Percentiles rank a stretch among this genome's conserved stretches.
phyloP scores from a whole-genome alignment of 169 alveolate species.

The Cardiosporidium cionae region DNA sequence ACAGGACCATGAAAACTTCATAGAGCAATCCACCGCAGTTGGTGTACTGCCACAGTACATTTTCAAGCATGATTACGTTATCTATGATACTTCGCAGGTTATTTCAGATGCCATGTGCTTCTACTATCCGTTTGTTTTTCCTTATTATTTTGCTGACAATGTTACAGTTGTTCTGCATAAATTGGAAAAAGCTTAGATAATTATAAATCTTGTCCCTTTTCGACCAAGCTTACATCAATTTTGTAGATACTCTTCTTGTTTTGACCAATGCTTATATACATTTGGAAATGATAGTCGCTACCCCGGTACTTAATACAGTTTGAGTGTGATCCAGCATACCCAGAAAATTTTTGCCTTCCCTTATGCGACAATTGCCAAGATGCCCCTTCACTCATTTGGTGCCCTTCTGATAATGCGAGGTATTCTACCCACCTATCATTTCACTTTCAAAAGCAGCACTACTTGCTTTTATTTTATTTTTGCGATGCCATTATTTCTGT shows the following conservation, averaged over 20 bases:
- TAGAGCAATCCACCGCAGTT: conserved; percentile 39
- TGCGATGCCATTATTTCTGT: no score
- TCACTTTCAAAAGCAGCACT: no score
- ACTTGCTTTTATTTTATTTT: no score
- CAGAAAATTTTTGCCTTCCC: conserved; percentile 74
- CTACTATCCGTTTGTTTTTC: background rate
- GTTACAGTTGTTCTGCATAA: background rate
- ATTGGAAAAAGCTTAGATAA: no score
- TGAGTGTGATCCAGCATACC: conserved; percentile 71
- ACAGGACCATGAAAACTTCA: background rate
- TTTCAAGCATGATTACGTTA: conserved; percentile 68
- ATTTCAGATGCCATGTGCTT: conserved; percentile 3
- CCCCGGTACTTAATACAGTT: conserved; percentile 71
- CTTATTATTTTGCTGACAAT: background rate
- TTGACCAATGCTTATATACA: no score
- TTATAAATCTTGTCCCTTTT: no score
- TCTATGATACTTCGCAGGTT: conserved; percentile 76
- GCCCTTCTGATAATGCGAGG: conserved; percentile 76
- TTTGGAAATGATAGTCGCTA: conserved; percentile 26
- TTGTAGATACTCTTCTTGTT: no score
- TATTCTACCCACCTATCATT: no score
- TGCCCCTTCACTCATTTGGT: conserved; percentile 71
- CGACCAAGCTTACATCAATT: no score
- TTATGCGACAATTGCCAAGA: conserved; percentile 79
- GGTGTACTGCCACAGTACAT: conserved; percentile 81